Base-by-base conservation (phyloP, 1,284 basidiomycete species). In the Boletus semigastroideus region DNA sequence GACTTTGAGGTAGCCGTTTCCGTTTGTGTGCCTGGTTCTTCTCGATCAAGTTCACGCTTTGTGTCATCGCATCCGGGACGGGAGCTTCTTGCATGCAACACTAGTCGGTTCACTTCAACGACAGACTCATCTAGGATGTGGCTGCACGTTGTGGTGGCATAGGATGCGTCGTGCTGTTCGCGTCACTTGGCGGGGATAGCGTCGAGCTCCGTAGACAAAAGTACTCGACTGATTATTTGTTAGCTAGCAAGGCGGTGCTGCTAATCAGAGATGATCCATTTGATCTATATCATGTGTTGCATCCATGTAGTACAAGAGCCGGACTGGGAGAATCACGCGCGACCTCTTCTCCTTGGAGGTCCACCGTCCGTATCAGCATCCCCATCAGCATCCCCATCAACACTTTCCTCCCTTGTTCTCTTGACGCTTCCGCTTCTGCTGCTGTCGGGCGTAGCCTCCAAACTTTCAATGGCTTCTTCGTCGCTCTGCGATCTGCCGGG, bases 81-180 rank as follows among this genome's bases (percentile, higher is more conserved):
- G n/a, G n/a, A n/a, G n/a, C n/a, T n/a, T n/a, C n/a, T n/a, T n/a
- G n/a, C n/a, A n/a, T n/a, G n/a, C n/a, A n/a, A n/a, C n/a, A n/a
- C n/a, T n/a, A n/a, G n/a, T n/a, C n/a, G n/a, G n/a, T n/a, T n/a
- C n/a, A n/a, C n/a, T n/a, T n/a, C n/a, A n/a, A n/a, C n/a, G n/a
- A n/a, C n/a, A n/a, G n/a, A n/a, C n/a, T n/a, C n/a, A n/a, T 22
- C 22, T 22, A 22, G 22, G 22, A 22, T 22, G 22, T 22, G 22
- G 22, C 87, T 28, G 86, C 85, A 12, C 75, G 78, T 54, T 22
- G 75, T 86, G 59, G 84, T 92, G 11, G 83, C 86, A 28, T 74
- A 82, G 31, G 80, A 74, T 28, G 37, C 39, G 42, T 36, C 27
- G 33, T 56, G 36, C 19, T 27, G 45, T 17, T 25, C 77, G 86